Evolutionary conservation across 805 yeast species (phyloP).

Genomic region (Candida coleopterorum): DNA sequence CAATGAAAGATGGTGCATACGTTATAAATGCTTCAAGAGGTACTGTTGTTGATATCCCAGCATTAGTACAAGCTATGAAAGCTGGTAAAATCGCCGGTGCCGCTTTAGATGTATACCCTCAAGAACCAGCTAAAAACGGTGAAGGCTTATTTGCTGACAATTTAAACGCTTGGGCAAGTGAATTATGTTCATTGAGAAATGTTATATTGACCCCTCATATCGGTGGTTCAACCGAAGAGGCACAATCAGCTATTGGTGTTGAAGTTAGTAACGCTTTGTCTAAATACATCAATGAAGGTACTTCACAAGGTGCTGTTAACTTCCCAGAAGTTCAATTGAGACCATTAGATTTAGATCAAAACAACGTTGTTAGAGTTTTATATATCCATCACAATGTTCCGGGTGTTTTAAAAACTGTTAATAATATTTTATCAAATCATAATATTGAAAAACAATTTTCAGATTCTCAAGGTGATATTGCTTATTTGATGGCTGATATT

Average conservation of each 20-base stretch:
- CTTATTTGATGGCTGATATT: slow-evolving; percentile 97
- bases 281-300: slow-evolving; percentile 94
- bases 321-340: slow-evolving; percentile 97
- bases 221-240: slow-evolving; percentile 99
- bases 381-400: slow-evolving; percentile 98
- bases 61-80: slow-evolving; percentile 86
- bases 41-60: slow-evolving; percentile 94
- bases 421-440: slow-evolving; percentile 89
- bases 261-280: slow-evolving; percentile 86
- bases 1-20: slow-evolving; percentile 95
- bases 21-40: slow-evolving; percentile 97
- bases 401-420: slow-evolving; percentile 96
- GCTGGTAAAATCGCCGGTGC: slow-evolving; percentile 95
- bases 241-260: slow-evolving; percentile 94
- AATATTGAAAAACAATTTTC: slow-evolving; percentile 97
- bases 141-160: slow-evolving; percentile 66
- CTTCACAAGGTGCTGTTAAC: slow-evolving; percentile 91
- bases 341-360: slow-evolving; percentile 81
- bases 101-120: slow-evolving; percentile 93
- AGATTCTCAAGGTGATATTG: slow-evolving; percentile 94
- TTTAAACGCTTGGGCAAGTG: slow-evolving; percentile 80
- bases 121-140: slow-evolving; percentile 97
- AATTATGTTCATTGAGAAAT: slow-evolving; percentile 76
- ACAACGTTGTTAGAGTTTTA: slow-evolving; percentile 84
- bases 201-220: slow-evolving; percentile 94